Evolutionary conservation across 2,329 filamentous ascomycete genomes (phyloP).

Genomic region (Hymenoscyphus occultus): DNA sequence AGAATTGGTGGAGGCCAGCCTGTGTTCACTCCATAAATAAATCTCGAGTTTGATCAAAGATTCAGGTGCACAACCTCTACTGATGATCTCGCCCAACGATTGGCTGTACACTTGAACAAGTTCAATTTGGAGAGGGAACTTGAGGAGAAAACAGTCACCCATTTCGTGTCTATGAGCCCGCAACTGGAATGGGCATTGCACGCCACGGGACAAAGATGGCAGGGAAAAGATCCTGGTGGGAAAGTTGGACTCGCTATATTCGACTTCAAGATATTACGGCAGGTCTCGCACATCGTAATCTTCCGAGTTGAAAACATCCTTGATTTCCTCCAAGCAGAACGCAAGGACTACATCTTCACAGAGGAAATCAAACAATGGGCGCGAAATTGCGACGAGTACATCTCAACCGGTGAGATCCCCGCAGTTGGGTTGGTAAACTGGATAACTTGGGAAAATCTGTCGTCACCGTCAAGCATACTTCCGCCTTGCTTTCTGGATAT

Average conservation of each 20-base stretch:
- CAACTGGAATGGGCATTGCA: slow-evolving; percentile 11
- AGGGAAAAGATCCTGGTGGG: background rate
- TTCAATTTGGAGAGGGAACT: background rate
- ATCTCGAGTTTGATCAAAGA: background rate
- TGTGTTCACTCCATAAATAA: background rate
- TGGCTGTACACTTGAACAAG: background rate
- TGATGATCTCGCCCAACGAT: background rate
- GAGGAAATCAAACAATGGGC: background rate
- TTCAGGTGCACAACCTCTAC: background rate
- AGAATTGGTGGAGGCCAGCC: background rate
- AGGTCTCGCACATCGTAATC: background rate
- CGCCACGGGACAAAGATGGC: slow-evolving; percentile 4
- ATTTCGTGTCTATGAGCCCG: slow-evolving; percentile 9
- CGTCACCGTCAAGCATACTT: background rate
- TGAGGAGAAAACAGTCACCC: slow-evolving; percentile 9
- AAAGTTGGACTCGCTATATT: background rate
- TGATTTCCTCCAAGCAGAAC: background rate
- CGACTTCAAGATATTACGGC: background rate
- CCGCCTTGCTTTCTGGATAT: background rate
- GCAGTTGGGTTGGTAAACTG: background rate
- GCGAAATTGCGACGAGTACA: background rate
- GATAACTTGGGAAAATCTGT: background rate
- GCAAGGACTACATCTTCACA: background rate
- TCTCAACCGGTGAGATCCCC: background rate
- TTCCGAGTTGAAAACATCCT: background rate